Evolutionary conservation across 352 stramenopile genomes (phyloP), one percentile per base, ranked within the genome.

Genomic region (Thalassiosira hispida): DNA sequence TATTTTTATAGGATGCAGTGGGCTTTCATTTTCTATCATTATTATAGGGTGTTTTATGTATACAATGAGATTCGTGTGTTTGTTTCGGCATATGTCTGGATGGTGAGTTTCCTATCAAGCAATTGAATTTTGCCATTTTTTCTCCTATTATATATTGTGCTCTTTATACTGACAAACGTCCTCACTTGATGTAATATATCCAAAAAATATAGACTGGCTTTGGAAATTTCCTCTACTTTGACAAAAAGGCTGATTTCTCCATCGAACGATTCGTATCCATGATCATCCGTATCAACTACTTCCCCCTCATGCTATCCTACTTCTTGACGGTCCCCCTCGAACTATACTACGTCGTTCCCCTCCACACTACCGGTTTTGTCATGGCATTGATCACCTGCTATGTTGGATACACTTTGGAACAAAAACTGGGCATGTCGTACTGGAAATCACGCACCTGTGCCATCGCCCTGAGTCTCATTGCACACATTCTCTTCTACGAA

Each of bases 21-120:
- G 77, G 91, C 91, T 16, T 96, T 96, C 59, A 86, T 96, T 46
- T 90, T 96, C 69, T 93, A 93, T 79, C 88, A 93, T 74, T 92
- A 92, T 72, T 90, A 90, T 23, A 70, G 87, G 46, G 71, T 83
- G 8, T 88, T 87, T 81, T 83, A 77, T 62, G 83, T 90, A 18
- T 93, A 93, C 70, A 91, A 91, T 72, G 79, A 87, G 60, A 92
- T 93, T 79, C 77, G 88, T 18, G 72, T 89, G 46, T 92, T 93
- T 79, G 86, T 93, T 27, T 84, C 61, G 33, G 78, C 83, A 12
- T 91, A 91, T 73, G 87, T 92, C 44, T 90, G 84, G 84, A 83
- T 82, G 73, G 79, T 86, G 59, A 83, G 77, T 73, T 65, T 20
- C 23, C 18, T n/a, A 14, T 14, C 8, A 14, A 14, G 8, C 8